phyloP scores from a whole-genome alignment of 2,329 filamentous ascomycete species.

The Claviceps pazoutovae region DNA sequence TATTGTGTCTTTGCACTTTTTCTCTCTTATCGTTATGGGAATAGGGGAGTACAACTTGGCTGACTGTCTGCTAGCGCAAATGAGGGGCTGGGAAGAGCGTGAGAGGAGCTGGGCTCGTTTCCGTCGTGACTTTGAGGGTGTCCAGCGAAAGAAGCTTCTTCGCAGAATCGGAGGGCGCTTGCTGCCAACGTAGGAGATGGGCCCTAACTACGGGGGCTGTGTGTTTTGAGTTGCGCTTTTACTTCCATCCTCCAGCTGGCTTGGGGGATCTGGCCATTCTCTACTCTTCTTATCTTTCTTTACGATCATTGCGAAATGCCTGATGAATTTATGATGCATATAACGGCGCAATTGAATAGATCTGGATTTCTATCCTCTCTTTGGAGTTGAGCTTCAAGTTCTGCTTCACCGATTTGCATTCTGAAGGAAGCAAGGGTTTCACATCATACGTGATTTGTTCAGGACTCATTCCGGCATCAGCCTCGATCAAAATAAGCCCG shows the following conservation, averaged over 20 bases:
- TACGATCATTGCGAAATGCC: neutral
- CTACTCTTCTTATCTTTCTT: neutral
- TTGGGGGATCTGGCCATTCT: neutral
- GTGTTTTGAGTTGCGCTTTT: neutral
- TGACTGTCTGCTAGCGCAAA: conserved; percentile 27
- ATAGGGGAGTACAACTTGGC: neutral
- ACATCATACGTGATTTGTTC: neutral
- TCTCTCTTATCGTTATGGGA: neutral
- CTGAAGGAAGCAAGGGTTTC: neutral
- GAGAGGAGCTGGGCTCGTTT: conserved; percentile 32
- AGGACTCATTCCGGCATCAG: too few species aligned
- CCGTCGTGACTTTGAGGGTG: conserved; percentile 23
- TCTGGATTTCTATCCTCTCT: neutral
- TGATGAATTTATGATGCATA: conserved; percentile 6
- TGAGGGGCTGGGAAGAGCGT: conserved; percentile 36
- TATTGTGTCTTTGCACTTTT: too few species aligned
- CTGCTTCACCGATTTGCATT: neutral
- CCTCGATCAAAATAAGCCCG: too few species aligned
- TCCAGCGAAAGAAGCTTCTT: conserved; percentile 23
- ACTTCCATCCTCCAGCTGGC: neutral
- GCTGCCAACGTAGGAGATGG: conserved; percentile 5
- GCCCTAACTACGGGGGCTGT: neutral
- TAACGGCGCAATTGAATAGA: conserved; percentile 6
- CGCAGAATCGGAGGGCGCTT: conserved; percentile 25
- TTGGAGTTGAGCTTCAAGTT: neutral